phyloP scores from a whole-genome alignment of 441 rosid species.

The Gossypium davidsonii region DNA sequence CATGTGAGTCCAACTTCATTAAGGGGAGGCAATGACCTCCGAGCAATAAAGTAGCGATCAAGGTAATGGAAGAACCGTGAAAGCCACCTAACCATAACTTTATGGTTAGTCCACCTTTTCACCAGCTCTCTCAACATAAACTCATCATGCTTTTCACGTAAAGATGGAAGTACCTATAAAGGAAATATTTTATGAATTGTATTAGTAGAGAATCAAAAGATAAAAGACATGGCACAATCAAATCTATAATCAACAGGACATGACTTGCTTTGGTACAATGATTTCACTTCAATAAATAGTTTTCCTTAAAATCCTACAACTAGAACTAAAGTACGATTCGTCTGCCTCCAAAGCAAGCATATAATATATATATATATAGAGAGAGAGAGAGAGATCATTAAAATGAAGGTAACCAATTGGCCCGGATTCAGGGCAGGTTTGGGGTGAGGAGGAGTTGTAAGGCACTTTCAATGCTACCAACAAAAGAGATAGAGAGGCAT shows the following conservation, averaged over 20 bases:
- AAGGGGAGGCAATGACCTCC: slow-evolving; percentile 37
- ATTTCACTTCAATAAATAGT: background rate
- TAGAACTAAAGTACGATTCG: background rate
- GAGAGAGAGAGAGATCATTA: background rate
- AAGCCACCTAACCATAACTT: slow-evolving; percentile 49
- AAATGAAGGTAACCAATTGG: background rate
- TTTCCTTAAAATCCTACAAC: background rate
- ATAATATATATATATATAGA: background rate
- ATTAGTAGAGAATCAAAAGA: background rate
- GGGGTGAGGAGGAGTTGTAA: background rate
- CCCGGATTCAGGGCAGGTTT: background rate
- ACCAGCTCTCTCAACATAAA: slow-evolving; percentile 49
- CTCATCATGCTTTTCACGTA: slow-evolving; percentile 42
- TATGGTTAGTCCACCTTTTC: slow-evolving; percentile 43
- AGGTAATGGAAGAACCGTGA: slow-evolving; percentile 45
- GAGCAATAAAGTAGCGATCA: slow-evolving; percentile 40
- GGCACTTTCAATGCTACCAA: background rate
- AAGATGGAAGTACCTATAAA: slow-evolving; percentile 37
- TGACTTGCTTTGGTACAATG: background rate
- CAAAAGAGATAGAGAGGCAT: background rate
- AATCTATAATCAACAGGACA: background rate
- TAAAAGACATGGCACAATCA: slow-evolving; percentile 6
- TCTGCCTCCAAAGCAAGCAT: background rate
- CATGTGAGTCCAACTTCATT: slow-evolving; percentile 42
- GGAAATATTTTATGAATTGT: background rate